Percentiles rank a stretch among this genome's conserved stretches.
Evolutionary conservation across 352 stramenopile genomes (phyloP).

Genomic region (Globisporangium nunn): DNA sequence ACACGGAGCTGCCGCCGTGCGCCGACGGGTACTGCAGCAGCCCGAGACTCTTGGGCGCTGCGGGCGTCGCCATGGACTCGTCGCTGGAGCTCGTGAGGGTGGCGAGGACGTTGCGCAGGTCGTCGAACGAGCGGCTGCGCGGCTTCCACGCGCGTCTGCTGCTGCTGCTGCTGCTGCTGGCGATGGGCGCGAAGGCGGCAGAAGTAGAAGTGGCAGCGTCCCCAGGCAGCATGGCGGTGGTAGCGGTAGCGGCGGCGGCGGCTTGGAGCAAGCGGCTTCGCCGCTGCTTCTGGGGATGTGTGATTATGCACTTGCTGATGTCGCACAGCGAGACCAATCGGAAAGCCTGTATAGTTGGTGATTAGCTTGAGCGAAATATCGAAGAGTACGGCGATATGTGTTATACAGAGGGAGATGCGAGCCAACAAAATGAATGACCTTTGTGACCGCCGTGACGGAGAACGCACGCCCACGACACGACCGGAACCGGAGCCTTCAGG

Average conservation of each 20-base stretch:
- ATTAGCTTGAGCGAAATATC: no score
- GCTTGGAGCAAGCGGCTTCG: background rate
- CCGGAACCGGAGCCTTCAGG: no score
- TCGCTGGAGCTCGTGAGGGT: background rate
- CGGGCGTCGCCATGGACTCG: background rate
- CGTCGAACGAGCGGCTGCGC: background rate
- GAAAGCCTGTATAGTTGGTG: no score
- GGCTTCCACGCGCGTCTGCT: background rate
- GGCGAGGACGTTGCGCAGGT: background rate
- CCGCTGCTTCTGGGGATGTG: no score
- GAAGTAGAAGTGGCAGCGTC: background rate
- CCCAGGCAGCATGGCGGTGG: background rate
- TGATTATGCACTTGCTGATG: no score
- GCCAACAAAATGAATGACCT: no score
- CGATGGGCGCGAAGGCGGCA: background rate
- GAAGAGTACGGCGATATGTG: no score
- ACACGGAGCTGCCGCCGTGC: background rate
- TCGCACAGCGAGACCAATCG: no score
- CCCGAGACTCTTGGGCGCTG: background rate
- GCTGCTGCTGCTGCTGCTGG: background rate
- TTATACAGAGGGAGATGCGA: no score
- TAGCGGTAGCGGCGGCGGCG: background rate
- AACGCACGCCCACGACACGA: background rate
- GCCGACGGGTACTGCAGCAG: slow-evolving; percentile 3
- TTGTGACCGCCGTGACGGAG: background rate